phyloP scores from a whole-genome alignment of 768 basidiomycete species.

The Gymnopilus junonius region DNA sequence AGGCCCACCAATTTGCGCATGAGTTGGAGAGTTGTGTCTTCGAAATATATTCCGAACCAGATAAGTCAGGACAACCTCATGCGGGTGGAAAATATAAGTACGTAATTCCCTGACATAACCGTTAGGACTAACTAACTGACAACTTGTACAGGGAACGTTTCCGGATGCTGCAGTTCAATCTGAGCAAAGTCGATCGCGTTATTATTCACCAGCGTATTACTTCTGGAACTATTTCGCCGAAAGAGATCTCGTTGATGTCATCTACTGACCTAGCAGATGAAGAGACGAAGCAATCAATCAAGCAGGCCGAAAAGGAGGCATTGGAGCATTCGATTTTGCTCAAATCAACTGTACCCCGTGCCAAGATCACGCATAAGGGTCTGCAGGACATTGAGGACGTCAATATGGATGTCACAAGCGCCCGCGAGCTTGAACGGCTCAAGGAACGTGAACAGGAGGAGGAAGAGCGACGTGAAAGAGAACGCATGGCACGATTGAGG shows the following conservation, averaged over 20 bases:
- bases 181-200: conserved; percentile 81
- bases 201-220: conserved; percentile 81
- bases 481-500: conserved; percentile 65
- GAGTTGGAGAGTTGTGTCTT: conserved; percentile 80
- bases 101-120: conserved; percentile 17
- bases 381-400: conserved; percentile 88
- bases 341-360: conserved; percentile 66
- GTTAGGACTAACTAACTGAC: conserved; percentile 13
- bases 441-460: conserved; percentile 67
- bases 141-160: conserved; percentile 75
- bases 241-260: conserved; percentile 81
- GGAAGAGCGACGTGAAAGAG: conserved; percentile 71
- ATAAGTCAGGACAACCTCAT: conserved; percentile 65
- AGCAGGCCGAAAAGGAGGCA: conserved; percentile 79
- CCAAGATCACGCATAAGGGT: conserved; percentile 93
- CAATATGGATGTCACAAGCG: conserved; percentile 47
- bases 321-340: conserved; percentile 85
- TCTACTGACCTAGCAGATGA: conserved; percentile 90
- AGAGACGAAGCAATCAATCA: conserved; percentile 82
- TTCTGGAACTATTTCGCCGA: conserved; percentile 63
- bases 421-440: conserved; percentile 59
- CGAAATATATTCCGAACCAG: conserved; percentile 76
- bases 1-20: conserved; percentile 65
- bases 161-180: conserved; percentile 87
- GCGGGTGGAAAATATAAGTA: conserved; percentile 86